Evolutionary conservation across 176 grass and related monocot species (phyloP).

Genomic region (Carex myosuroides): DNA sequence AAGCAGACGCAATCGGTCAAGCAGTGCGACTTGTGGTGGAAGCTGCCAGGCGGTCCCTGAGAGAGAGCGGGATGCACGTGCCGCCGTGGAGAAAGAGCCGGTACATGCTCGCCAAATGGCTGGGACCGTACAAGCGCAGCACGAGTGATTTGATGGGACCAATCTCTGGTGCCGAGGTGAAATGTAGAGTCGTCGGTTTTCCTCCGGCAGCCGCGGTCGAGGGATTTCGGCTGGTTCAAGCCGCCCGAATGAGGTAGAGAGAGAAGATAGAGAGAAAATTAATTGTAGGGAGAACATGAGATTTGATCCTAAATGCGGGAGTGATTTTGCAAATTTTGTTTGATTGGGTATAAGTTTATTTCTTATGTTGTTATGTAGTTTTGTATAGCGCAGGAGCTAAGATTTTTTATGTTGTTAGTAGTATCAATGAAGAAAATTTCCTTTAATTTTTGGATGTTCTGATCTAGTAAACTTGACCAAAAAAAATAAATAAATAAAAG

Average conservation of each 20-base stretch:
- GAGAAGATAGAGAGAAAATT: background rate
- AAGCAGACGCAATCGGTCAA: slow-evolving; percentile 43
- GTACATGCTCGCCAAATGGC: slow-evolving; percentile 95
- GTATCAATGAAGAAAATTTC: too few relatives aligned
- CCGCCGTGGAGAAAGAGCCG: slow-evolving; percentile 85
- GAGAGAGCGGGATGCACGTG: slow-evolving; percentile 53
- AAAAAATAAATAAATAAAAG: too few relatives aligned
- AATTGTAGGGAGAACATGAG: background rate
- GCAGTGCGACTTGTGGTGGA: slow-evolving; percentile 51
- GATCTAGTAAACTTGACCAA: too few relatives aligned
- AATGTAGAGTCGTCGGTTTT: slow-evolving; percentile 24
- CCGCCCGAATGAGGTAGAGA: slow-evolving; percentile 16
- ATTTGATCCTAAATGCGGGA: background rate
- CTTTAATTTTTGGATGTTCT: too few relatives aligned
- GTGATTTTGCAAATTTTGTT: slow-evolving; percentile 1
- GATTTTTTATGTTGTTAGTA: too few relatives aligned
- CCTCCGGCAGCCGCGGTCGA: background rate
- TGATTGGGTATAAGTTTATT: background rate
- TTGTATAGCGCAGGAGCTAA: too few relatives aligned
- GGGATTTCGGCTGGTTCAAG: slow-evolving; percentile 5
- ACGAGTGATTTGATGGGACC: slow-evolving; percentile 23
- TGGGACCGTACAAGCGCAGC: slow-evolving; percentile 67
- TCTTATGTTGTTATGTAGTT: background rate
- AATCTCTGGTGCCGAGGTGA: slow-evolving; percentile 21
- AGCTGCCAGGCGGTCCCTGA: slow-evolving; percentile 50